Evolutionary conservation across 345 rosid species (phyloP).

Genomic region (Gossypium bickii): DNA sequence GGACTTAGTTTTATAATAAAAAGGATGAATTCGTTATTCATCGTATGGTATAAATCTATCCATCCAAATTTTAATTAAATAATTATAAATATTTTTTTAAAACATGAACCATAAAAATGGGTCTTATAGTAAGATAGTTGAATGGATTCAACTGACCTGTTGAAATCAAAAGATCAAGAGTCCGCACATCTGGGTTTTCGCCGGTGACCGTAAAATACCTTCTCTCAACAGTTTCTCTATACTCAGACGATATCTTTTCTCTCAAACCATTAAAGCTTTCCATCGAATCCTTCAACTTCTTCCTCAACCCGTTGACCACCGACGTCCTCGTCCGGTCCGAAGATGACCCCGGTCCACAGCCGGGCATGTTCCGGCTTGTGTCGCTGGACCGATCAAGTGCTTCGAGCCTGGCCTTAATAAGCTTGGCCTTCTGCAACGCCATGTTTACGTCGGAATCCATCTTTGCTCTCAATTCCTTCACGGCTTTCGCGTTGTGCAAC

Average conservation of each 20-base stretch:
- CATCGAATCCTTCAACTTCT: conserved; percentile 89
- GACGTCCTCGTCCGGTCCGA: conserved; percentile 84
- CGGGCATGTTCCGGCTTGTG: conserved; percentile 62
- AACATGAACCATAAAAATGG: no score
- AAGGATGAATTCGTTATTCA: no score
- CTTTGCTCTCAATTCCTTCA: conserved; percentile 61
- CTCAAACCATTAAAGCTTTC: conserved; percentile 69
- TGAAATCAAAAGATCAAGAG: conserved; percentile 75
- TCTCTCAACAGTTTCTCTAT: conserved; percentile 84
- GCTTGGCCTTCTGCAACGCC: conserved; percentile 80
- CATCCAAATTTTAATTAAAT: no score
- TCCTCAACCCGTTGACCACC: conserved; percentile 79
- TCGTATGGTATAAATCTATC: no score
- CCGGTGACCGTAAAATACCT: conserved; percentile 92
- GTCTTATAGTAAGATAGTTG: no score
- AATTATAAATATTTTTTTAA: no score
- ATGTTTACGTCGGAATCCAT: conserved; percentile 81
- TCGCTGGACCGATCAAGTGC: conserved; percentile 86
- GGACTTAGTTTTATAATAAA: no score
- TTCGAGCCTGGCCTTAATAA: conserved; percentile 70
- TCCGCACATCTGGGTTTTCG: conserved; percentile 76
- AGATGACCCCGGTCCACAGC: conserved; percentile 87
- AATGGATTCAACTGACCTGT: conserved; percentile 44
- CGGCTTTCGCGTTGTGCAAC: conserved; percentile 68
- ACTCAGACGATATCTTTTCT: conserved; percentile 65